Conservation (phyloP, 768 basidiomycete species). For the Serpula lacrymans region DNA sequence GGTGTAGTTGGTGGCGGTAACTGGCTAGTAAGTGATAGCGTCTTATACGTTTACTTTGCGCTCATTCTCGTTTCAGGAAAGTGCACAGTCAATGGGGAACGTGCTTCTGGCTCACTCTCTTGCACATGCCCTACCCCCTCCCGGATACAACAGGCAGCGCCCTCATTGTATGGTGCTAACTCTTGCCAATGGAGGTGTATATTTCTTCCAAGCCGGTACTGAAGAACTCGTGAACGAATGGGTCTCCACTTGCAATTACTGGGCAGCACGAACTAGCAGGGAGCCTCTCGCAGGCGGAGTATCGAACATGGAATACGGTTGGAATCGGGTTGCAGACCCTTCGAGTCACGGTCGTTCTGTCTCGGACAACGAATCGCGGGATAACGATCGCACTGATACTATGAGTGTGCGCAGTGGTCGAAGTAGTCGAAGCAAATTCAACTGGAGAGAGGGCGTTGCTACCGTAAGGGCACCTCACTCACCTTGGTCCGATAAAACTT, state of each 20-base stretch:
- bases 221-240: slow-evolving; percentile 99
- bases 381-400: slow-evolving; percentile 52
- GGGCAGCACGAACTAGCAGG: slow-evolving; percentile 94
- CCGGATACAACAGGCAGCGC: slow-evolving; percentile 87
- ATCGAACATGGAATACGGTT: slow-evolving; percentile 99
- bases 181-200: slow-evolving; percentile 84
- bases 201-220: slow-evolving; percentile 98
- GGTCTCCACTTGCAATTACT: slow-evolving; percentile 99
- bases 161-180: slow-evolving; percentile 96
- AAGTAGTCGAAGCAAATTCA: slow-evolving; percentile 71
- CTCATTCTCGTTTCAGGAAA: slow-evolving; percentile 50
- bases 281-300: slow-evolving; percentile 95
- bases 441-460: slow-evolving; percentile 63
- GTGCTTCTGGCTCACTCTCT: slow-evolving; percentile 85
- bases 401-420: slow-evolving; percentile 74
- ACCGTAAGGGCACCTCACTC: slow-evolving; percentile 65
- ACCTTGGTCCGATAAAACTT: slow-evolving; percentile 73
- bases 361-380: slow-evolving; percentile 58
- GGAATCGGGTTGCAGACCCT: slow-evolving; percentile 74
- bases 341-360: slow-evolving; percentile 47
- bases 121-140: slow-evolving; percentile 82
- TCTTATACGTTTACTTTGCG: slow-evolving; percentile 8
- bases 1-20: slow-evolving; percentile 91
- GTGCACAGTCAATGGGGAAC: slow-evolving; percentile 80
- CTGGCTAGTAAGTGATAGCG: slow-evolving; percentile 77